Evolutionary conservation across 768 basidiomycete genomes (phyloP).

Genomic region (Tylopilus balloui): DNA sequence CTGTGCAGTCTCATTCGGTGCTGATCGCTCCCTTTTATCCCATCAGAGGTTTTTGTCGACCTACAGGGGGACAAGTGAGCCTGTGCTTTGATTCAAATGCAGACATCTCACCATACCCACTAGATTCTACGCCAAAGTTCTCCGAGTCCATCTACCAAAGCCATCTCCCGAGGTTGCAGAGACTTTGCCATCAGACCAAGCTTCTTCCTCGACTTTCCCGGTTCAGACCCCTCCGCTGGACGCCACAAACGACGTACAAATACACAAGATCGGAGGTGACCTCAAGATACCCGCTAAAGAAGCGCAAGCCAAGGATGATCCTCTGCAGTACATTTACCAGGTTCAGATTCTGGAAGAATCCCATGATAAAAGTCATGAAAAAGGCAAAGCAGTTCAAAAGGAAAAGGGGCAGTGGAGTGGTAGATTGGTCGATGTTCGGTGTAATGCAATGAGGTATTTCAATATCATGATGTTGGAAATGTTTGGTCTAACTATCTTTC

Average conservation of each 20-base stretch:
- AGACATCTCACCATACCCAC: constrained; percentile 16
- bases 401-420: constrained; percentile 65
- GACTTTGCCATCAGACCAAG: constrained; percentile 26
- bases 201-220: constrained; percentile 45
- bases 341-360: constrained; percentile 80
- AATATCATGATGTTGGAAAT: constrained; percentile 1
- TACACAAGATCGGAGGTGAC: constrained; percentile 75
- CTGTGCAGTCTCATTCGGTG: constrained; percentile 4
- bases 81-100: not conserved
- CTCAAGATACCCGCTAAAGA: constrained; percentile 72
- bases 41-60: constrained; percentile 81
- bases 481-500: constrained; percentile 1
- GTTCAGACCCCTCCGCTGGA: constrained; percentile 39
- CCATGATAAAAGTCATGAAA: constrained; percentile 62
- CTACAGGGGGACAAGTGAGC: constrained; percentile 79
- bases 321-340: constrained; percentile 80
- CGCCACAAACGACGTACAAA: constrained; percentile 45
- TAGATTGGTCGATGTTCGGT: constrained; percentile 79
- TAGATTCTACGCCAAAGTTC: constrained; percentile 80
- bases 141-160: constrained; percentile 71
- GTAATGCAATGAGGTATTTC: constrained; percentile 71
- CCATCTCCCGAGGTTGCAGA: constrained; percentile 40
- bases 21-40: constrained; percentile 16
- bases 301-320: constrained; percentile 68
- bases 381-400: constrained; percentile 51